phyloP scores from a whole-genome alignment of 1,284 basidiomycete species.

The Stereum hirsutum region DNA sequence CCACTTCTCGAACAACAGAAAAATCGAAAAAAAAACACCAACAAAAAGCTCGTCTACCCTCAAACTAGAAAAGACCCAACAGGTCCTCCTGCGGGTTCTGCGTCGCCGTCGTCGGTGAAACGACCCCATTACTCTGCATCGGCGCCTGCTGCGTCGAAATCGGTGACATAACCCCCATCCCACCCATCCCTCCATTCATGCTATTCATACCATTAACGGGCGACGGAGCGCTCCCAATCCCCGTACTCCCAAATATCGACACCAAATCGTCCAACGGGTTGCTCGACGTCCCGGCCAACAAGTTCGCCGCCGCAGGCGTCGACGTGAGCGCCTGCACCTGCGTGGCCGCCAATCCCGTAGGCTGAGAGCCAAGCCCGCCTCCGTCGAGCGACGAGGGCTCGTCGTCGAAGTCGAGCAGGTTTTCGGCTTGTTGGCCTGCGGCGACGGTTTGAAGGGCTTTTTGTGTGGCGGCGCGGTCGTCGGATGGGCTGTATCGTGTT shows the following conservation, averaged over 20 bases:
- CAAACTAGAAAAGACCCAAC: constrained; percentile 34
- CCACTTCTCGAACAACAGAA: background rate
- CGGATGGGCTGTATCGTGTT: constrained; percentile 27
- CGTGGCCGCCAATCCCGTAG: constrained; percentile 68
- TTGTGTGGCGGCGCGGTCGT: constrained; percentile 65
- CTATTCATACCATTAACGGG: constrained; percentile 13
- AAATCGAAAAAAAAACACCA: background rate
- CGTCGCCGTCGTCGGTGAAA: constrained; percentile 8
- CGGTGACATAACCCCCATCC: background rate
- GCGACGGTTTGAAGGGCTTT: constrained; percentile 87
- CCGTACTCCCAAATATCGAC: constrained; percentile 67
- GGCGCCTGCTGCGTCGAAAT: constrained; percentile 5
- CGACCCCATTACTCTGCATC: constrained; percentile 2
- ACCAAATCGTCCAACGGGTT: constrained; percentile 91
- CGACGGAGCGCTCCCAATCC: constrained; percentile 20
- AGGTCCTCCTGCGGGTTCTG: constrained; percentile 36
- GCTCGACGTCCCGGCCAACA: constrained; percentile 61
- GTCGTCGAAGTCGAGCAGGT: constrained; percentile 90
- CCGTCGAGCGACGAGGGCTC: constrained; percentile 46
- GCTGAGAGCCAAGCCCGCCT: too few species aligned
- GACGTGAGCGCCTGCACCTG: constrained; percentile 59
- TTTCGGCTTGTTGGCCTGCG: constrained; percentile 87
- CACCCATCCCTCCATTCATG: background rate
- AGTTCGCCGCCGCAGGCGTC: constrained; percentile 61
- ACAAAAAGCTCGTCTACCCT: background rate